Evolutionary conservation across 2,329 filamentous ascomycete species (phyloP).

Genomic region (Exserohilum turcica): DNA sequence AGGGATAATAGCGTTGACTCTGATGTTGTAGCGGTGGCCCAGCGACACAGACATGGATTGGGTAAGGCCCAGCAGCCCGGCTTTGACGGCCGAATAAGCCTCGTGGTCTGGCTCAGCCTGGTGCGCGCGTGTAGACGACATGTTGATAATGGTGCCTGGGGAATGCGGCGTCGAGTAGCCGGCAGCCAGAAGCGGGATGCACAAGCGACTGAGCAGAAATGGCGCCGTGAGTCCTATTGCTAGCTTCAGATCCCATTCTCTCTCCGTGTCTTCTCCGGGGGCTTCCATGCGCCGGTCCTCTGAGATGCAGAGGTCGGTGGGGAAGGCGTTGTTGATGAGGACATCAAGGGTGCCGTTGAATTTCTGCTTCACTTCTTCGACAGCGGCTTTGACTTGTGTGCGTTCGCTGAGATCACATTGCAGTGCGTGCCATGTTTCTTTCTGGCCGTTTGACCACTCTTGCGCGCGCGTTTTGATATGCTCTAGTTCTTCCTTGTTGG

Average conservation of each 20-base stretch:
- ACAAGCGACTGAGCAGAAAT: slow-evolving; percentile 40
- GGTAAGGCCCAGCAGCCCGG: slow-evolving; percentile 56
- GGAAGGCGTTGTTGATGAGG: slow-evolving; percentile 45
- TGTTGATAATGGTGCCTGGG: slow-evolving; percentile 50
- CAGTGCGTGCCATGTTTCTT: slow-evolving; percentile 25
- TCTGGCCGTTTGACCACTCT: slow-evolving; percentile 25
- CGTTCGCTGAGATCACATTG: slow-evolving; percentile 51
- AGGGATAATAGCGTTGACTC: slow-evolving; percentile 57
- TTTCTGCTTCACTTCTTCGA: slow-evolving; percentile 45
- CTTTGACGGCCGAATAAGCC: slow-evolving; percentile 58
- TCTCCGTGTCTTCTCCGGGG: slow-evolving; percentile 35
- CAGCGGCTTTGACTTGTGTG: slow-evolving; percentile 43
- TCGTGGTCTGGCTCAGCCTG: slow-evolving; percentile 58
- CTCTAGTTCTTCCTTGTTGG: slow-evolving; percentile 49
- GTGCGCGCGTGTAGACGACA: slow-evolving; percentile 57
- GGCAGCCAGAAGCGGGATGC: slow-evolving; percentile 35
- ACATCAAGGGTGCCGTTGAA: slow-evolving; percentile 44
- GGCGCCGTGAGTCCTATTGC: slow-evolving; percentile 43
- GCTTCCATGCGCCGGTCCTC: slow-evolving; percentile 38
- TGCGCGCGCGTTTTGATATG: slow-evolving; percentile 42
- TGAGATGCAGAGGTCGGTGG: slow-evolving; percentile 34
- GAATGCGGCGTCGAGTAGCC: slow-evolving; percentile 23
- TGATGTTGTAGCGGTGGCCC: slow-evolving; percentile 50
- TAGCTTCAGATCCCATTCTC: slow-evolving; percentile 43
- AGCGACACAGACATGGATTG: slow-evolving; percentile 57